Base-by-base conservation (phyloP, 805 yeast species). In the Teunomyces gatunensis region DNA sequence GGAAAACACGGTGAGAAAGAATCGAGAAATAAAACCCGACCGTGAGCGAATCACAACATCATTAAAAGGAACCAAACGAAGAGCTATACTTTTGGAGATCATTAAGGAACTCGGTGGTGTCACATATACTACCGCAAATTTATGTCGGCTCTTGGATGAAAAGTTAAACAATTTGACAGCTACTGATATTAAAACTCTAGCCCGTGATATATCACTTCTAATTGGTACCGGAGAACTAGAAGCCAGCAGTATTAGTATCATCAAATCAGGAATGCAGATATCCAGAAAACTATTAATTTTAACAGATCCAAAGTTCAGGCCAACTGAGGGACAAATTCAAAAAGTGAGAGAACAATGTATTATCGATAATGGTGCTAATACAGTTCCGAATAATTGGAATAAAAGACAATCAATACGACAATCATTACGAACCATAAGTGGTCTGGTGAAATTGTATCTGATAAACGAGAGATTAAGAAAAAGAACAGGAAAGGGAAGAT, bases 41-140 rank as follows among this genome's bases (percentile, higher is more conserved):
- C 34, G 34, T 5, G 43, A 39, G 11, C 32, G 25, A 30, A 27
- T 32, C 10, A n/a, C 20, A 13, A 13, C 50, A n/a, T 63, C 70
- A 1, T 45, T 67, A 23, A 71, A 68, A 44, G 64, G 70, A 0
- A 51, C 49, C 10, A 62, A 54, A 46, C 57, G 77, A 45, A 52
- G 74, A 40, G 47, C 54, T 3, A 64, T 54, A 10, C 50, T 72
- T 20, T 13, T 71, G 5, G 58, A 58, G 6, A 54, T 70, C 0
- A 61, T 73, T 2, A 63, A 59, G 32, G 65, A 60, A 20, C 52
- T 57, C n/a, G 76, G 75, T 3, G 77, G 77, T 6, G 75, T 68
- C 1, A 56, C 64, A 0, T 65, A 55, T 47, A 68, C 73, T 7
- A 63, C 68, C 7, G 66, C 68, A 5, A 54, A 54, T 9, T 55